These are phyloP conservation scores for Acanthamoeba culbertsoni DNA, from an alignment of 208 protist species.

Conservation along the genomic window DNA sequence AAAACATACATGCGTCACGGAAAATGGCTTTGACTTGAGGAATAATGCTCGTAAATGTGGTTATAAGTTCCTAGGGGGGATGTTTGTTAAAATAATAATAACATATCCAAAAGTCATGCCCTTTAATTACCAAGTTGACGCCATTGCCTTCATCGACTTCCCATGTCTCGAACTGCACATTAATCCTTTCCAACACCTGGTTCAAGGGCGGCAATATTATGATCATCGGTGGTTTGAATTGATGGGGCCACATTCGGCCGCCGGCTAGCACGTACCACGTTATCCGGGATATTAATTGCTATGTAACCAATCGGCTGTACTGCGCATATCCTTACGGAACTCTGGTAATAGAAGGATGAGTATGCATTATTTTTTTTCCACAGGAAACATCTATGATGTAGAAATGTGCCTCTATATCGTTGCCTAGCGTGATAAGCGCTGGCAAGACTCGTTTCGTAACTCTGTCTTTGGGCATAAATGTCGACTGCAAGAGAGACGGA, in stretches of 20 bases:
- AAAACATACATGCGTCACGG: neutral
- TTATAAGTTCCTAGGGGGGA: neutral
- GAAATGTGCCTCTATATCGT: constrained; percentile 2
- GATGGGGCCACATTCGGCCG: neutral
- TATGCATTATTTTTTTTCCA: too few relatives aligned
- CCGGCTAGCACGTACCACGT: constrained; percentile 3
- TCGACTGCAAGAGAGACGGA: neutral
- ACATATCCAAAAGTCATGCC: neutral
- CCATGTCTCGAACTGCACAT: constrained; percentile 53
- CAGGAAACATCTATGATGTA: neutral
- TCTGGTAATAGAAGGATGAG: neutral
- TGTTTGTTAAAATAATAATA: neutral
- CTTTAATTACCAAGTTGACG: neutral
- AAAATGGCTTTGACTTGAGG: constrained; percentile 38
- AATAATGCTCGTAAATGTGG: neutral
- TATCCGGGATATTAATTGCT: neutral
- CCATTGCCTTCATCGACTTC: neutral
- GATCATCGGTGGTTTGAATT: neutral
- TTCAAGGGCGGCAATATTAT: neutral
- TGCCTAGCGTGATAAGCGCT: constrained; percentile 49
- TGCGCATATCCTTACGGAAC: neutral
- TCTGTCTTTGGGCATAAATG: neutral
- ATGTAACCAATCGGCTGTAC: neutral
- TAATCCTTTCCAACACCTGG: constrained; percentile 32
- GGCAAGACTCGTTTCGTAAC: constrained; percentile 50